These are phyloP conservation scores for Eucalyptus sp. DNA, from an alignment of 345 rosid genomes.

Conservation along the genomic window DNA sequence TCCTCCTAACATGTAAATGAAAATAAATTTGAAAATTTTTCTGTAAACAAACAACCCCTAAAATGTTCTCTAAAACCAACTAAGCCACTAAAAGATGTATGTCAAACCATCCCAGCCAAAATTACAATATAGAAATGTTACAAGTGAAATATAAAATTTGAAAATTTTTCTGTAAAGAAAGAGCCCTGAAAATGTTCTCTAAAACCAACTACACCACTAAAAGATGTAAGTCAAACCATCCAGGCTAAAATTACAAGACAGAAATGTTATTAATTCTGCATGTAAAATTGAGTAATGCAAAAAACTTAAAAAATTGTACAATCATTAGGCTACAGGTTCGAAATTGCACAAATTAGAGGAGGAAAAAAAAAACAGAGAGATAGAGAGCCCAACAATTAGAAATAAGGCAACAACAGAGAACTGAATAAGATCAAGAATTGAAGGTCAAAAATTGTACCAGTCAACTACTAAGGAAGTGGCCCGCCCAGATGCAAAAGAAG, in stretches of 20 bases:
- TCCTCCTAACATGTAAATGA: neutral
- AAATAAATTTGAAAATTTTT: neutral
- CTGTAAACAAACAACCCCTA: neutral
- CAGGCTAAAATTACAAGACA: neutral
- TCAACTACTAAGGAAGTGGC: constrained; percentile 98
- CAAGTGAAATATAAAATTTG: neutral
- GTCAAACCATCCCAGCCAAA: neutral
- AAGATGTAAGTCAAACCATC: neutral
- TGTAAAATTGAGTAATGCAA: neutral
- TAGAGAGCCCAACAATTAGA: neutral
- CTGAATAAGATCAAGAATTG: neutral
- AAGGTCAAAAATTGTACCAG: constrained; percentile 26
- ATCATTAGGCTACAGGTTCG: neutral
- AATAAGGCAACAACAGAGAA: neutral
- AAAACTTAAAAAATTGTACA: neutral
- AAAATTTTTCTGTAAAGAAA: neutral
- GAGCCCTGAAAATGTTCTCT: neutral
- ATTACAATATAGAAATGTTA: neutral
- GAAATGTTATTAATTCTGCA: neutral
- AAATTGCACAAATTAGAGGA: neutral
- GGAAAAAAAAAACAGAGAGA: neutral
- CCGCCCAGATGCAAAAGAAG: constrained; percentile 98
- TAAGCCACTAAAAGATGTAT: neutral
- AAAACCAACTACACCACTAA: neutral
- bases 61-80: neutral